A percentile compares a stretch with the other conserved stretches of the same genome.
phyloP scores from a whole-genome alignment of 768 basidiomycete species.

The Favolaschia claudopus region DNA sequence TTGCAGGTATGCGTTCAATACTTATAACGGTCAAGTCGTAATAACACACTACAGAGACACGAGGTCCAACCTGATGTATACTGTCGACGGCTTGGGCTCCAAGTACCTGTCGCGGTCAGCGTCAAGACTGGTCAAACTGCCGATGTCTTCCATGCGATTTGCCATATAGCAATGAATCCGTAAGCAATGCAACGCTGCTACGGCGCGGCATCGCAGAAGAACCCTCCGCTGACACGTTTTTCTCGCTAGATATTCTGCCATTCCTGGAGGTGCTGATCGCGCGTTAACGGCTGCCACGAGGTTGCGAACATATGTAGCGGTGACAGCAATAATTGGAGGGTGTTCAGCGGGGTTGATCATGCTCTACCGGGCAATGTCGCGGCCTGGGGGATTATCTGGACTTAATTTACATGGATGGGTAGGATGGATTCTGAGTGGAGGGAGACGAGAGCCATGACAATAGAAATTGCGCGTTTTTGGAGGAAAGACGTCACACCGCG shows the following conservation, averaged over 20 bases:
- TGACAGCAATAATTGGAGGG: conserved; percentile 79
- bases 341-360: conserved; percentile 76
- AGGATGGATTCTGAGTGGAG: conserved; percentile 67
- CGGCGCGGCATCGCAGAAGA: conserved; percentile 13
- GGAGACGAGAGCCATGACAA: conserved; percentile 53
- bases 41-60: conserved; percentile 67
- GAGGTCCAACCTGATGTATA: conserved; percentile 99
- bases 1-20: conserved; percentile 69
- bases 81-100: conserved; percentile 86
- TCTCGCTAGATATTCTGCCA: conserved; percentile 60
- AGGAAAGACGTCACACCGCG: conserved; percentile 2
- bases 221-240: conserved; percentile 32
- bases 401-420: conserved; percentile 68
- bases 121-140: conserved; percentile 86
- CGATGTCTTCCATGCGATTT: conserved; percentile 88
- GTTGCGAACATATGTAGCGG: conserved; percentile 73
- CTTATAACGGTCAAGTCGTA: not conserved
- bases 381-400: conserved; percentile 63
- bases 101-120: conserved; percentile 94
- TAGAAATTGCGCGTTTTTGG: too few species aligned
- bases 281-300: conserved; percentile 73
- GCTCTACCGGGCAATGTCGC: conserved; percentile 71
- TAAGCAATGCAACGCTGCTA: conserved; percentile 52
- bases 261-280: conserved; percentile 87
- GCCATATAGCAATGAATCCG: conserved; percentile 87